Base-by-base conservation (phyloP, 495 filamentous ascomycete genomes). In the Tirmania nivea region DNA sequence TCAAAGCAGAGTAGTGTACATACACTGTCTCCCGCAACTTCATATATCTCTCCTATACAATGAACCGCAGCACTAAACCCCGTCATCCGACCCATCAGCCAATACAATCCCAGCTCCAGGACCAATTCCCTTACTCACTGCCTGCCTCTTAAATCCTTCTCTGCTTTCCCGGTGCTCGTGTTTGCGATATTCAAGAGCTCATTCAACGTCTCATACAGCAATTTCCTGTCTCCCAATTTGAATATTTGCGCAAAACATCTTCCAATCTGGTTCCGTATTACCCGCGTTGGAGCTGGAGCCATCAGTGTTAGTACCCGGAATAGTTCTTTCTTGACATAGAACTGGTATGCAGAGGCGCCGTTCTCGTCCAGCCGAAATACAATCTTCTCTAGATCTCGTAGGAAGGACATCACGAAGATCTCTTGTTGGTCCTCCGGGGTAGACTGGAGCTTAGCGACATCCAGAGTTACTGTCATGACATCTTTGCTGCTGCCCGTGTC, bases 351-450 rank as follows among this genome's bases (percentile, higher is more conserved):
- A 39, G 85, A 88, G 52, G 86, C 79, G 56, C 83, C 82, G 53
- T 92, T 81, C 56, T 76, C 69, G 53, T 79, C 75, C 34, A 95
- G 74, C 17, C 68, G 67, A 50, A 80, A 78, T 35, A 89, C 84
- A 72, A 93, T 79, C 56, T 81, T 81, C 56, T 80, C 83, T 49
- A 96, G 75, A 48, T 82, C 78, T 34, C 85, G 80, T 34, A 87
- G 80, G 65, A 94, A 95, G 45, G 80, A 92, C 52, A 96, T 72
- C 55, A 99, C 75, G 65, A 86, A 88, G 19, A 96, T 78, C 60
- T 94, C 86, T 67, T 96, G 92, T 63, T 99, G 89, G 59, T 70
- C 96, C 90, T 34, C 86, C 82, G 54, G 89, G 82, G 52, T 79
- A 49, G 83, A 76, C 68, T 93, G 81, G 50, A 99, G 78, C 69